Percentiles rank a stretch among this genome's conserved stretches.
Conservation (phyloP, 202 grass and related monocot species). For the Eragrostis tef region DNA sequence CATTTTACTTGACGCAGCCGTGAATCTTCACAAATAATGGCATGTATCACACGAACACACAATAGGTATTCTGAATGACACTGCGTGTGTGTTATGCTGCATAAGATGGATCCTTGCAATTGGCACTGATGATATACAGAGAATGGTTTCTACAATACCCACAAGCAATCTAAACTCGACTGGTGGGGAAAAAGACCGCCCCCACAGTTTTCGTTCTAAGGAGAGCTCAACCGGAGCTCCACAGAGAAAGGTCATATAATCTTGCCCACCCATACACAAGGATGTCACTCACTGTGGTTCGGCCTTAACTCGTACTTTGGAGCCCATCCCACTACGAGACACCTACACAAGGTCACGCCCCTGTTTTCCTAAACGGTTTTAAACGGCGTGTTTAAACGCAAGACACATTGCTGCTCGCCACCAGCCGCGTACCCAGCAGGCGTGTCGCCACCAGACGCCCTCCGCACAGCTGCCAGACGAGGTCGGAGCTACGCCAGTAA, state of each 20-base stretch:
- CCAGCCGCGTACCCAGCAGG: no score
- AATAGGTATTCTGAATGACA: conserved; percentile 12
- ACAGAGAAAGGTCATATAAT: not conserved
- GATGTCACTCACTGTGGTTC: no score
- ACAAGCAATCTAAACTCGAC: no score
- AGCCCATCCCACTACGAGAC: no score
- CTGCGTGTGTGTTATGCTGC: not conserved
- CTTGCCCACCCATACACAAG: not conserved
- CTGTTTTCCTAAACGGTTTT: no score
- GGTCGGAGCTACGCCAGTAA: no score
- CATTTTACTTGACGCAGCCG: not conserved
- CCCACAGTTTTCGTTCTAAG: not conserved
- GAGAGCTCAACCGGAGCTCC: not conserved
- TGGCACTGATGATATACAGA: not conserved
- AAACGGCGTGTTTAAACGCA: no score
- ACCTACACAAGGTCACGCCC: no score
- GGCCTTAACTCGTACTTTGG: not conserved
- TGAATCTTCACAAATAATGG: not conserved
- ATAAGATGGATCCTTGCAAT: conserved; percentile 3
- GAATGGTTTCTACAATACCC: not conserved
- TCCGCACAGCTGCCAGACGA: no score
- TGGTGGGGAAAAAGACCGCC: no score
- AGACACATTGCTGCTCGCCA: no score
- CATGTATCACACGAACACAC: not conserved
- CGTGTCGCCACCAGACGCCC: no score